Evolutionary conservation across 495 filamentous ascomycete species (phyloP).

Genomic region (Glonium stellatum): DNA sequence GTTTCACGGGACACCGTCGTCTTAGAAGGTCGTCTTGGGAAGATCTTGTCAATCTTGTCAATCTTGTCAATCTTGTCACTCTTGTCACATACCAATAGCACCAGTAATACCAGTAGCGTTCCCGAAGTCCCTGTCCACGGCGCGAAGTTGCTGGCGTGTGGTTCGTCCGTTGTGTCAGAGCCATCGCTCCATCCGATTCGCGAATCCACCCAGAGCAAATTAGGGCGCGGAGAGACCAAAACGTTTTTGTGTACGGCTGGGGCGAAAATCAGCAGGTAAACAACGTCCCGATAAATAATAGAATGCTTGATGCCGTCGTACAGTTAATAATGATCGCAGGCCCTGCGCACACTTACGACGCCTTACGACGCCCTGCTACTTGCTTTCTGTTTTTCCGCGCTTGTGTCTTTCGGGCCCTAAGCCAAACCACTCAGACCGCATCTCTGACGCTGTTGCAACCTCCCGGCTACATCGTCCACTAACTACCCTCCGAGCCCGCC

Average conservation of each 20-base stretch:
- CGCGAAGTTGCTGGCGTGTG: conserved; percentile 9
- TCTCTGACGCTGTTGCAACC: conserved; percentile 22
- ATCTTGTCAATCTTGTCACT: no score
- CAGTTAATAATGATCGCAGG: conserved; percentile 15
- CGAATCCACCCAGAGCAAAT: conserved; percentile 4
- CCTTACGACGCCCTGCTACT: not conserved
- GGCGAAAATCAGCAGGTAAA: conserved; percentile 21
- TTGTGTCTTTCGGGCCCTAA: not conserved
- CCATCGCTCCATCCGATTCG: conserved; percentile 24
- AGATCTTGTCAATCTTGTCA: conserved; percentile 13
- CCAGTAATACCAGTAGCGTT: conserved; percentile 7
- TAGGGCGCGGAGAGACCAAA: not conserved
- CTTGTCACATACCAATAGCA: no score
- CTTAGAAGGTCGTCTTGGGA: conserved; percentile 24
- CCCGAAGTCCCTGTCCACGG: conserved; percentile 19
- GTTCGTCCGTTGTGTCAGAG: conserved; percentile 19
- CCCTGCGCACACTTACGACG: conserved; percentile 9
- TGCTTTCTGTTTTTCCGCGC: conserved; percentile 10
- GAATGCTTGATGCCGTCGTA: conserved; percentile 11
- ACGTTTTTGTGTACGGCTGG: not conserved
- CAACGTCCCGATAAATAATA: conserved; percentile 5
- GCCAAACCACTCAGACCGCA: conserved; percentile 9
- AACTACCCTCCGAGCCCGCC: conserved; percentile 12
- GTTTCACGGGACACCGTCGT: conserved; percentile 17
- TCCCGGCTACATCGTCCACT: conserved; percentile 21